These are phyloP conservation scores for Penicillium sp. DNA, from an alignment of 2,329 filamentous ascomycete genomes.

Conservation along the genomic window DNA sequence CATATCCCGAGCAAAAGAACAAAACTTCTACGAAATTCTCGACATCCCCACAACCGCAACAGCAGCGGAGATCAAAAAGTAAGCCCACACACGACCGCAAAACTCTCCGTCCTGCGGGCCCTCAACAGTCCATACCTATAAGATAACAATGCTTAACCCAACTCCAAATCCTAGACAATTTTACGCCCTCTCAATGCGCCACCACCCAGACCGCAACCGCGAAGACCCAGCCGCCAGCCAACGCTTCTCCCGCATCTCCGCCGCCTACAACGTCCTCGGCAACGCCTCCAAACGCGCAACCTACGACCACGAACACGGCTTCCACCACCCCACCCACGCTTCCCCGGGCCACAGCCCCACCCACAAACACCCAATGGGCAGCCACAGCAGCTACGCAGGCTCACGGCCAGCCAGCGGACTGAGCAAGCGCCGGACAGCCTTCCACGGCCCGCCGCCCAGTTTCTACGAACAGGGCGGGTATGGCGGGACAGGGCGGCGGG, in stretches of 20 bases:
- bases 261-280: constrained; percentile 77
- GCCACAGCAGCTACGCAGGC: constrained; percentile 56
- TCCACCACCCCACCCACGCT: constrained; percentile 34
- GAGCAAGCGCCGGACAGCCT: constrained; percentile 70
- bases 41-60: constrained; percentile 69
- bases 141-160: no score
- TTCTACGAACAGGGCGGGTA: constrained; percentile 84
- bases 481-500: constrained; percentile 61
- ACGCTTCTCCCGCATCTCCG: constrained; percentile 79
- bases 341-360: constrained; percentile 26
- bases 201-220: constrained; percentile 91
- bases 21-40: constrained; percentile 80
- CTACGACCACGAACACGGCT: constrained; percentile 68
- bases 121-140: no score
- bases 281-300: constrained; percentile 69
- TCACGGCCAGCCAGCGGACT: constrained; percentile 77
- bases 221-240: constrained; percentile 67
- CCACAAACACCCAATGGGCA: constrained; percentile 46
- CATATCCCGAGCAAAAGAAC: constrained; percentile 30
- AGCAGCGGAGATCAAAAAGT: constrained; percentile 81
- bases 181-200: constrained; percentile 83
- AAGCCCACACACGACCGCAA: constrained; percentile 6
- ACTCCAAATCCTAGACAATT: constrained; percentile 57
- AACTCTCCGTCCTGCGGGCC: no score
- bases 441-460: constrained; percentile 81